Conservation (phyloP, 371 early-diverging fungal species). For the Syncephalastrum monosporum region DNA sequence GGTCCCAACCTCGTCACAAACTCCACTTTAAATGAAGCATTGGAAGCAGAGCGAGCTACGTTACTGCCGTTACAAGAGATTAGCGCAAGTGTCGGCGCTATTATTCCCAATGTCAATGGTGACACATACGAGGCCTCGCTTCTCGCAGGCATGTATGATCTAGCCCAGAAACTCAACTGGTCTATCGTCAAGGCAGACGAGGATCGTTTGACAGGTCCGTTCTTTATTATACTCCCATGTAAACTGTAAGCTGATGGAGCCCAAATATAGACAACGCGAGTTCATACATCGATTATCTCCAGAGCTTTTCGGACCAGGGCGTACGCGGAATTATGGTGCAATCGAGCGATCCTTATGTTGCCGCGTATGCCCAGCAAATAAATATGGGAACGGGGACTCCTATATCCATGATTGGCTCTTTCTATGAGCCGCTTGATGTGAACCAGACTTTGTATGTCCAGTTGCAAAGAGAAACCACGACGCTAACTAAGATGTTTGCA, state of each 20-base stretch:
- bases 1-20: conserved; percentile 33
- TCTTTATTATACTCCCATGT: too few species aligned
- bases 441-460: conserved; percentile 1
- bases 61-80: conserved; percentile 23
- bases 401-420: conserved; percentile 14
- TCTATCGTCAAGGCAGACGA: conserved; percentile 17
- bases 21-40: conserved; percentile 14
- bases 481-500: not conserved
- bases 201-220: conserved; percentile 5
- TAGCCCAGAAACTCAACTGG: conserved; percentile 31
- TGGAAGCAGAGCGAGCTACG: conserved; percentile 28
- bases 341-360: conserved; percentile 17
- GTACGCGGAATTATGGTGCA: conserved; percentile 21
- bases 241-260: too few species aligned
- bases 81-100: conserved; percentile 15
- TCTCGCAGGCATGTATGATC: conserved; percentile 24
- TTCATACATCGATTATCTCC: not conserved
- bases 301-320: conserved; percentile 6
- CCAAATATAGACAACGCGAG: too few species aligned
- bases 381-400: conserved; percentile 2
- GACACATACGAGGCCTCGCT: conserved; percentile 30
- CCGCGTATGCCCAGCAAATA: conserved; percentile 6
- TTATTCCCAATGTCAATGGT: conserved; percentile 16
- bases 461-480: not conserved
- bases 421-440: conserved; percentile 15